Conservation (phyloP, 2,329 filamentous ascomycete genomes). For the Diaporthe capsici region DNA sequence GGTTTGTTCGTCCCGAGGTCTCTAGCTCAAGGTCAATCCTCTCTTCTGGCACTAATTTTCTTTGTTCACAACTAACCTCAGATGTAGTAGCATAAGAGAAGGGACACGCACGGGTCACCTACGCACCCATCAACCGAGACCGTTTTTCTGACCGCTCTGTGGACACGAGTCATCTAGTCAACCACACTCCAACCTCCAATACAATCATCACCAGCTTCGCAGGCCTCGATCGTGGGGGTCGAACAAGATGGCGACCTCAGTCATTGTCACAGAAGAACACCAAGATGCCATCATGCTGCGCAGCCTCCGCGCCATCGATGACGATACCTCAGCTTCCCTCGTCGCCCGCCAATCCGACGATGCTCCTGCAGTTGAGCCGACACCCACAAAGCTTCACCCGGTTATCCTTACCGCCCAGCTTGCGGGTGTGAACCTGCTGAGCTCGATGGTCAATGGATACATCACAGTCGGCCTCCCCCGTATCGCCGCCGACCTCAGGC, state of each 20-base stretch:
- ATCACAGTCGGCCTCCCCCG: conserved; percentile 57
- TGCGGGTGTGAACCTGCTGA: conserved; percentile 48
- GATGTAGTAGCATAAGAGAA: not conserved
- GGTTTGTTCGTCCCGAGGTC: not conserved
- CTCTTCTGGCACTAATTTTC: not conserved
- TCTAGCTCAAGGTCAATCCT: not conserved
- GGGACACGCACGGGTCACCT: not conserved
- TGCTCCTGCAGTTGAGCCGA: not conserved
- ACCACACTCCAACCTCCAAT: not conserved
- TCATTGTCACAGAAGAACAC: not conserved
- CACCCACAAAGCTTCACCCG: not conserved
- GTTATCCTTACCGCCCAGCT: conserved; percentile 40
- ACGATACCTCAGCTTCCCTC: not conserved
- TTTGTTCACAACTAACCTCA: not conserved
- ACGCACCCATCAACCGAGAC: not conserved
- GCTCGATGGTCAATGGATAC: conserved; percentile 50
- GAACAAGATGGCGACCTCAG: not conserved
- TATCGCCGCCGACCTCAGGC: conserved; percentile 55
- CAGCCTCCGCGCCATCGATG: not conserved
- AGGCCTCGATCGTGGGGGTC: not conserved
- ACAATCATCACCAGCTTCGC: not conserved
- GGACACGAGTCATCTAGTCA: not conserved
- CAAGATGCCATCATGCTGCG: conserved; percentile 4
- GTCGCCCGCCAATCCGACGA: not conserved
- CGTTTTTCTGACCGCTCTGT: not conserved